Percentiles rank a stretch among this genome's conserved stretches.
phyloP scores from a whole-genome alignment of 441 rosid genomes.

The Corymbia citriodora region DNA sequence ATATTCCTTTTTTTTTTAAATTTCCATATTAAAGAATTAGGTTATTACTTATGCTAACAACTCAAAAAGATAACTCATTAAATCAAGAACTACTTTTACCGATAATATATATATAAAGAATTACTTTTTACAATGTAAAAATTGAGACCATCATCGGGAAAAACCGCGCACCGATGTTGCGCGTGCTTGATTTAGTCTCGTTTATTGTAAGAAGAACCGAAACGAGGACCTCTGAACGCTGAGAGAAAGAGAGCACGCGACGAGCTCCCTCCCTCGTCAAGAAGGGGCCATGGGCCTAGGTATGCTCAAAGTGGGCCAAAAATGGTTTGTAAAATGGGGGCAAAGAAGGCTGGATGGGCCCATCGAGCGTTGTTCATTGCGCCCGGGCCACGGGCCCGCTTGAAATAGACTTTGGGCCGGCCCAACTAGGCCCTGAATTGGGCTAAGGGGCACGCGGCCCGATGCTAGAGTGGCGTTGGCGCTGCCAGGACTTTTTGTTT shows the following conservation, averaged over 20 bases:
- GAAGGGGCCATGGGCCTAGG: background rate
- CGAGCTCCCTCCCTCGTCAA: no score
- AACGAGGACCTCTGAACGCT: no score
- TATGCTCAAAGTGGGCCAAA: background rate
- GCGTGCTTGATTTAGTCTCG: background rate
- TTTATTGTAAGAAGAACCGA: no score
- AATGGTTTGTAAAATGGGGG: background rate
- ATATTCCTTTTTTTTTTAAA: no score
- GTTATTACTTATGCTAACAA: no score
- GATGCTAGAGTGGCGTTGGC: background rate
- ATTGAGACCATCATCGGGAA: no score
- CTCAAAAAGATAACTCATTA: background rate
- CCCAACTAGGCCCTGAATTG: background rate
- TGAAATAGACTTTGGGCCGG: background rate
- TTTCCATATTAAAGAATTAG: no score
- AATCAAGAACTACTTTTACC: background rate
- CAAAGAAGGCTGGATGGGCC: background rate
- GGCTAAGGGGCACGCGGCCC: background rate
- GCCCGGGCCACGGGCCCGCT: background rate
- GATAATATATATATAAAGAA: background rate
- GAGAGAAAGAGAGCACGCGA: no score
- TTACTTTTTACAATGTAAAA: background rate
- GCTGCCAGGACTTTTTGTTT: background rate
- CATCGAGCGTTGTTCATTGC: no score
- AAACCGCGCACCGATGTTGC: fast-evolving